phyloP scores from a whole-genome alignment of 139 green algal genomes.

The Deuterostichococcus epilithicus region DNA sequence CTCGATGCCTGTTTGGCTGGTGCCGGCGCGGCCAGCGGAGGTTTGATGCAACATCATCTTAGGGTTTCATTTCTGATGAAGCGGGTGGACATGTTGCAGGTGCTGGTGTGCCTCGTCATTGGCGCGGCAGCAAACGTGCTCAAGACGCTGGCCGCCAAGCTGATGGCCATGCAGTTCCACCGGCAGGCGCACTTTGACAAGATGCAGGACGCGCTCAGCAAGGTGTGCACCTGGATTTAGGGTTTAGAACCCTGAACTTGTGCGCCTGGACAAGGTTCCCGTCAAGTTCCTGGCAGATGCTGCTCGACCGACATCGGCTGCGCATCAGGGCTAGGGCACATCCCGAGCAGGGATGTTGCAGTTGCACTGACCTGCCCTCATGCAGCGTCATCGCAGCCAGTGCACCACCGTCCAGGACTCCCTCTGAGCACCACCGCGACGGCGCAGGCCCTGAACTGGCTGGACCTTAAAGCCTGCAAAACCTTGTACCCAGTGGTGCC shows the following conservation, averaged over 20 bases:
- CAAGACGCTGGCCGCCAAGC: conserved; percentile 21
- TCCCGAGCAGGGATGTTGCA: too few relatives aligned
- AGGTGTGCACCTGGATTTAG: not conserved
- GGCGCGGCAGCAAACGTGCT: conserved; percentile 19
- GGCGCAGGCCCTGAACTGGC: not conserved
- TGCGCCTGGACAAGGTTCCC: not conserved
- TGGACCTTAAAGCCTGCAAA: not conserved
- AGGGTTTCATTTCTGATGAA: too few relatives aligned
- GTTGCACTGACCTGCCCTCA: too few relatives aligned
- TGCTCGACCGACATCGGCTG: not conserved
- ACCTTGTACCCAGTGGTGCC: not conserved
- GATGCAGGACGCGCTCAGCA: conserved; percentile 2
- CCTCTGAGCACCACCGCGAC: not conserved
- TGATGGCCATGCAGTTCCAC: conserved; percentile 5
- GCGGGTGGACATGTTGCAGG: too few relatives aligned
- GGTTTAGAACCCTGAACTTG: not conserved
- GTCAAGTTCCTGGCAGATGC: not conserved
- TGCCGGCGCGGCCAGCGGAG: too few relatives aligned
- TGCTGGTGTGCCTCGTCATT: conserved; percentile 26
- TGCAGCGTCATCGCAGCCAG: not conserved
- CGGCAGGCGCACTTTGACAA: not conserved
- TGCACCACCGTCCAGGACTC: not conserved
- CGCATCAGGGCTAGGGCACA: not conserved
- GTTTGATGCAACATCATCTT: too few relatives aligned
- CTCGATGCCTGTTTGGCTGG: too few relatives aligned